These are phyloP conservation scores for Xerocomus cyaneibrunnescens DNA, from an alignment of 1,284 basidiomycete species.

Conservation along the genomic window DNA sequence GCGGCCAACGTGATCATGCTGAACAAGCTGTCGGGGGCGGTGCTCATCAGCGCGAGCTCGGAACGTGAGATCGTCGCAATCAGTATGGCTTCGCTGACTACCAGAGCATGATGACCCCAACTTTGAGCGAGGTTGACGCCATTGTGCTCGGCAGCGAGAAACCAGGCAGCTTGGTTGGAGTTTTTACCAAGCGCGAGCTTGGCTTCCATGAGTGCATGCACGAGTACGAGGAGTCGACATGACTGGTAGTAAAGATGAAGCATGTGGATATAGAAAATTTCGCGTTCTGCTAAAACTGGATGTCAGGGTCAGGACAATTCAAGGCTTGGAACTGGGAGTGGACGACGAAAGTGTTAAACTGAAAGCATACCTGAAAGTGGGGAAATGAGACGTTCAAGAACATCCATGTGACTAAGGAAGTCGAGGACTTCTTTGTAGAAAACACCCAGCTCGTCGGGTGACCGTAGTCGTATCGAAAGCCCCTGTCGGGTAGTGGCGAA, in stretches of 20 bases:
- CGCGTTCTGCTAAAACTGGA: slow-evolving; percentile 40
- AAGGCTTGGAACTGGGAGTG: slow-evolving; percentile 1
- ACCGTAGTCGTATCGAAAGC: slow-evolving; percentile 31
- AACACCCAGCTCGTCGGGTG: slow-evolving; percentile 28
- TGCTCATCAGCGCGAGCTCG: slow-evolving; percentile 38
- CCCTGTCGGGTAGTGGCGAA: slow-evolving; percentile 34
- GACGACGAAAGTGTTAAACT: not conserved
- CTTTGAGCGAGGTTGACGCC: slow-evolving; percentile 36
- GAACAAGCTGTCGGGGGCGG: slow-evolving; percentile 45
- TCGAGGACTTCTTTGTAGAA: slow-evolving; percentile 39
- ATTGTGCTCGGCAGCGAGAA: slow-evolving; percentile 33
- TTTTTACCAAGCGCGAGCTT: slow-evolving; percentile 31
- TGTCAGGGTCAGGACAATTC: slow-evolving; percentile 31
- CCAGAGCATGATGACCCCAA: slow-evolving; percentile 43
- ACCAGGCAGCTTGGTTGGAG: slow-evolving; percentile 32
- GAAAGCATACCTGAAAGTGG: slow-evolving; percentile 40
- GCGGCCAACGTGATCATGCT: slow-evolving; percentile 44
- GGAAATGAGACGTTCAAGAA: slow-evolving; percentile 37
- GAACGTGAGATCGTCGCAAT: slow-evolving; percentile 33
- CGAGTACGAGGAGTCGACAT: slow-evolving; percentile 39
- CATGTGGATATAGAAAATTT: slow-evolving; percentile 42
- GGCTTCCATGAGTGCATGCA: slow-evolving; percentile 40
- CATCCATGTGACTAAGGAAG: slow-evolving; percentile 37
- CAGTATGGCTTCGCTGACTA: slow-evolving; percentile 41
- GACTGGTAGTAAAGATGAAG: slow-evolving; percentile 39